Percentiles rank a stretch among this genome's conserved stretches.
These are phyloP conservation scores for Musa troglodytarum DNA, from an alignment of 176 grass and related monocot genomes.

Conservation along the genomic window DNA sequence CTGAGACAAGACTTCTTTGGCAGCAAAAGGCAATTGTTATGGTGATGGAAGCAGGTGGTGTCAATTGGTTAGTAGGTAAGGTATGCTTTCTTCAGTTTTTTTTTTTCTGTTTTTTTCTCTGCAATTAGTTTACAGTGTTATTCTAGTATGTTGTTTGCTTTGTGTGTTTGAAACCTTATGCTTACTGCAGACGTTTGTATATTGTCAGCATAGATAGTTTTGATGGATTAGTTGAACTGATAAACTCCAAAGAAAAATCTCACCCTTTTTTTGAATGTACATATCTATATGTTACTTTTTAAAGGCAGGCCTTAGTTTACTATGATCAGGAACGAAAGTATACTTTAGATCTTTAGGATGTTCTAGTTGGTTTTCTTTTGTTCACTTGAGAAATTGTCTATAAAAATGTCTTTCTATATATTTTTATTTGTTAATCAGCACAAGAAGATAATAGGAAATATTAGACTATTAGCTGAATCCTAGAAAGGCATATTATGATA, in stretches of 20 bases:
- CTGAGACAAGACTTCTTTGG: conserved; percentile 49
- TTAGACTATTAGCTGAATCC: too few species aligned
- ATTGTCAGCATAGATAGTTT: not conserved
- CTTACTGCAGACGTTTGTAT: not conserved
- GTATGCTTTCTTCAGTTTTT: conserved; percentile 17
- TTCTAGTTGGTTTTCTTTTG: not conserved
- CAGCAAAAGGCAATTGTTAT: conserved; percentile 73
- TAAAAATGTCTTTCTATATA: not conserved
- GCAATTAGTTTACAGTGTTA: conserved; percentile 1
- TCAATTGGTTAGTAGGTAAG: conserved; percentile 91
- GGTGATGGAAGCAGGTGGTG: conserved; percentile 80
- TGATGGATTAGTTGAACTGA: not conserved
- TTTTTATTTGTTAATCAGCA: not conserved
- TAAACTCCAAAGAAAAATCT: not conserved
- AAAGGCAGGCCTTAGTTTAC: not conserved
- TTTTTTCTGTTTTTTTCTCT: not conserved
- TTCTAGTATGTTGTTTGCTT: conserved; percentile 9
- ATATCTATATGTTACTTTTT: not conserved
- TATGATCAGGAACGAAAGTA: not conserved
- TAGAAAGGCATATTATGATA: too few species aligned
- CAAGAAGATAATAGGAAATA: too few species aligned
- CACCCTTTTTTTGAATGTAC: not conserved
- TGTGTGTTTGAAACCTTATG: not conserved
- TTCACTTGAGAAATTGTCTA: not conserved
- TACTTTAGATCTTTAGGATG: not conserved